Evolutionary conservation across 805 yeast species (phyloP).

Genomic region (Schwanniomyces vanrijiae): DNA sequence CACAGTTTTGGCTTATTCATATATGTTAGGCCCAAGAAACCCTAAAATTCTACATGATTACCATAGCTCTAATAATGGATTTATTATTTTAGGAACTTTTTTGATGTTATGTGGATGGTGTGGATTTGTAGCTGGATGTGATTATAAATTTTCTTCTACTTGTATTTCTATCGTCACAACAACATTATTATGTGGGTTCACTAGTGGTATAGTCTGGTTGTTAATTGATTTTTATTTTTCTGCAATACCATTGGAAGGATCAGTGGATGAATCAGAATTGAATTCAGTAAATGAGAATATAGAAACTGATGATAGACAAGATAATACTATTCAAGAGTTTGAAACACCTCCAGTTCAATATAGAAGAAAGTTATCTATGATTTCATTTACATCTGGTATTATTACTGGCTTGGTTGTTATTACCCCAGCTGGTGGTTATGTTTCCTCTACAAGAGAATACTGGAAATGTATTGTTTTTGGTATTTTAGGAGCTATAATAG

Average conservation of each 20-base stretch:
- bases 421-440: slow-evolving; percentile 45
- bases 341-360: slow-evolving; percentile 6
- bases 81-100: slow-evolving; percentile 33
- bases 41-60: slow-evolving; percentile 36
- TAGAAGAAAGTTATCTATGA: slow-evolving; percentile 34
- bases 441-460: slow-evolving; percentile 31
- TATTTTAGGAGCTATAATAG: slow-evolving; percentile 32
- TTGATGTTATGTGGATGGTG: slow-evolving; percentile 39
- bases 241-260: slow-evolving; percentile 36
- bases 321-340: slow-evolving; percentile 12
- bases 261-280: not conserved
- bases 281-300: not conserved
- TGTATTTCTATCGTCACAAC: slow-evolving; percentile 33
- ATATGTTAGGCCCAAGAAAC: slow-evolving; percentile 42
- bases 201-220: slow-evolving; percentile 38
- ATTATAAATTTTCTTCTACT: slow-evolving; percentile 33
- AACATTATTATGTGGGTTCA: slow-evolving; percentile 32
- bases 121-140: slow-evolving; percentile 45
- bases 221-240: slow-evolving; percentile 40
- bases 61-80: slow-evolving; percentile 34
- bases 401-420: slow-evolving; percentile 43
- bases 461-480: slow-evolving; percentile 45
- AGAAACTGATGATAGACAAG: not conserved
- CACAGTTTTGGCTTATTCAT: slow-evolving; percentile 43
- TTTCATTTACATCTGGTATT: slow-evolving; percentile 40